These are phyloP conservation scores for Beauveria caledonica DNA, from an alignment of 2,329 filamentous ascomycete genomes.

Conservation along the genomic window DNA sequence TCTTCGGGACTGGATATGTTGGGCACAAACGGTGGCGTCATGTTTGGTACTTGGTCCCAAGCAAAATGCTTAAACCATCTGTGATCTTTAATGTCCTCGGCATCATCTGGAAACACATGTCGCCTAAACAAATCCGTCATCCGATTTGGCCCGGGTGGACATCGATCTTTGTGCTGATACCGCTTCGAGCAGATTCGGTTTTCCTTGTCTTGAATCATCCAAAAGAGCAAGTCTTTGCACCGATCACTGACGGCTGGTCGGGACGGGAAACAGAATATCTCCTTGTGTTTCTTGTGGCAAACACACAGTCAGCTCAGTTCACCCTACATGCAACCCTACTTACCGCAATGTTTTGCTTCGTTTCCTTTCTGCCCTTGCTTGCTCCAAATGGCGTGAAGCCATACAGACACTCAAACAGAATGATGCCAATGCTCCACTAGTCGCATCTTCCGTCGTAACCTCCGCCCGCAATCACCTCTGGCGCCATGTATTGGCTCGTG, in stretches of 20 bases:
- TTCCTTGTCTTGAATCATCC: constrained; percentile 66
- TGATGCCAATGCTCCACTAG: constrained; percentile 94
- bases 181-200: constrained; percentile 65
- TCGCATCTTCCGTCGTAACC: constrained; percentile 89
- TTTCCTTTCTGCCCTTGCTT: constrained; percentile 68
- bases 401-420: constrained; percentile 90
- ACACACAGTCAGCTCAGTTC: constrained; percentile 10
- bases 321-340: constrained; percentile 21
- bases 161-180: constrained; percentile 60
- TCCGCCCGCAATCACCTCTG: constrained; percentile 77
- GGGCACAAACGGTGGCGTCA: constrained; percentile 72
- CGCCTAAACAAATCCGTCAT: constrained; percentile 28
- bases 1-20: constrained; percentile 59
- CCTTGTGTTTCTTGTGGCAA: constrained; percentile 69
- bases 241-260: constrained; percentile 57
- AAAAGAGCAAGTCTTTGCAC: constrained; percentile 69
- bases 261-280: constrained; percentile 62
- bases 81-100: constrained; percentile 82
- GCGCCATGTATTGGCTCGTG: constrained; percentile 97
- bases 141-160: constrained; percentile 16
- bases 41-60: constrained; percentile 67
- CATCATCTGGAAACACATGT: constrained; percentile 76
- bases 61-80: constrained; percentile 73
- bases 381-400: constrained; percentile 84
- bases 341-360: constrained; percentile 77